phyloP scores from a whole-genome alignment of 1,284 basidiomycete species.

The Ceratobasidium sp. region DNA sequence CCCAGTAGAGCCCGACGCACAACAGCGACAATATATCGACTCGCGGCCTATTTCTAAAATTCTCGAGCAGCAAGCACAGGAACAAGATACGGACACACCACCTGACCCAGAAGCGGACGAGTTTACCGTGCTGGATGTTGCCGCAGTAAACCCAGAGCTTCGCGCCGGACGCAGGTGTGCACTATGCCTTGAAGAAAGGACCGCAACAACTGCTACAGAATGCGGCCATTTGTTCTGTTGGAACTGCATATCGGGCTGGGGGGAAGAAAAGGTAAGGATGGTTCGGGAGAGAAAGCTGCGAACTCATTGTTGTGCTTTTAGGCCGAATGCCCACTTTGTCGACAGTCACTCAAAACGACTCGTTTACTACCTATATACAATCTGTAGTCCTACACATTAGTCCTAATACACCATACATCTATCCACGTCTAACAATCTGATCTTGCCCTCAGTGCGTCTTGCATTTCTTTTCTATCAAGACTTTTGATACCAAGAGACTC shows the following conservation, averaged over 20 bases:
- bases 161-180: constrained; percentile 80
- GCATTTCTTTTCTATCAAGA: constrained; percentile 36
- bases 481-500: constrained; percentile 44
- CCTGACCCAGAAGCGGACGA: constrained; percentile 20
- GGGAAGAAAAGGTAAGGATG: constrained; percentile 72
- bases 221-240: constrained; percentile 96
- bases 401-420: constrained; percentile 3
- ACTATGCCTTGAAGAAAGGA: constrained; percentile 83
- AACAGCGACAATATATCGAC: constrained; percentile 36
- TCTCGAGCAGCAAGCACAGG: constrained; percentile 19
- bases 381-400: constrained; percentile 56
- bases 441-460: constrained; percentile 39
- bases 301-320: constrained; percentile 47
- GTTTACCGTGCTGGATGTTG: constrained; percentile 34
- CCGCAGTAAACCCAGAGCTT: constrained; percentile 44
- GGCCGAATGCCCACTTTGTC: constrained; percentile 88
- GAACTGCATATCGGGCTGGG: constrained; percentile 90
- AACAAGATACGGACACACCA: constrained; percentile 21
- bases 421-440: constrained; percentile 29
- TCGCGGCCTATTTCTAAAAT: constrained; percentile 26
- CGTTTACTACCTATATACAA: constrained; percentile 85
- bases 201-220: constrained; percentile 84
- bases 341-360: constrained; percentile 77
- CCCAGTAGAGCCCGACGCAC: constrained; percentile 16
- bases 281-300: constrained; percentile 71